Conservation (phyloP, 2,329 filamentous ascomycete species). For the Penicillium expansum region DNA sequence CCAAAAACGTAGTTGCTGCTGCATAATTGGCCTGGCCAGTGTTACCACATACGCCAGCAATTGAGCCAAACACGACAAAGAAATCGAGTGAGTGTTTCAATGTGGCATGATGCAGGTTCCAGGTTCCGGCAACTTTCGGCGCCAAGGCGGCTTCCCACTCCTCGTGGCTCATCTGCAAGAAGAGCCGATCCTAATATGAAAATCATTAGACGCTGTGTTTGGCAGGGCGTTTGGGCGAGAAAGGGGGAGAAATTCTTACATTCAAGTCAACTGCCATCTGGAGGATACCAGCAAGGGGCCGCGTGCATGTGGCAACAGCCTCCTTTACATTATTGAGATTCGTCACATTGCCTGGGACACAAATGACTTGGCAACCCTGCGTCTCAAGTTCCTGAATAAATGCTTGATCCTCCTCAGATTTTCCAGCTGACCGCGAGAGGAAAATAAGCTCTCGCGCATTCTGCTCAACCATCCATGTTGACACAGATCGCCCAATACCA, state of each 20-base stretch:
- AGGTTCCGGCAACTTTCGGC: constrained; percentile 36
- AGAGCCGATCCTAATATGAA: constrained; percentile 11
- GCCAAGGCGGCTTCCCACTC: constrained; percentile 31
- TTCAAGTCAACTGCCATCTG: constrained; percentile 11
- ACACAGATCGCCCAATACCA: constrained; percentile 10
- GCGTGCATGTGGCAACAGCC: background rate
- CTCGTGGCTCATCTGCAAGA: constrained; percentile 37
- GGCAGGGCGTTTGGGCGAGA: background rate
- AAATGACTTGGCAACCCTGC: constrained; percentile 4
- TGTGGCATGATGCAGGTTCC: constrained; percentile 29
- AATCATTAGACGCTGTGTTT: too few relatives aligned
- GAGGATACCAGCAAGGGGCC: constrained; percentile 3
- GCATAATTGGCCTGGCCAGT: constrained; percentile 44
- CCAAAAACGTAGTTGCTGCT: constrained; percentile 35
- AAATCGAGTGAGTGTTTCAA: constrained; percentile 14
- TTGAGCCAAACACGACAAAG: constrained; percentile 34
- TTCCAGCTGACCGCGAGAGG: constrained; percentile 8
- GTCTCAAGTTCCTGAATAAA: constrained; percentile 11
- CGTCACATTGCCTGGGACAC: background rate
- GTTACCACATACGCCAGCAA: constrained; percentile 35
- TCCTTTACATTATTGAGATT: background rate
- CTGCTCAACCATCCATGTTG: constrained; percentile 16
- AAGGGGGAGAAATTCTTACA: background rate
- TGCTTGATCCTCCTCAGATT: background rate
- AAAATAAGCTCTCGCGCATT: constrained; percentile 11